Evolutionary conservation across 495 filamentous ascomycete genomes (phyloP), one percentile per base, ranked within the genome.

Genomic region (Aspergillus incahuasiensis): DNA sequence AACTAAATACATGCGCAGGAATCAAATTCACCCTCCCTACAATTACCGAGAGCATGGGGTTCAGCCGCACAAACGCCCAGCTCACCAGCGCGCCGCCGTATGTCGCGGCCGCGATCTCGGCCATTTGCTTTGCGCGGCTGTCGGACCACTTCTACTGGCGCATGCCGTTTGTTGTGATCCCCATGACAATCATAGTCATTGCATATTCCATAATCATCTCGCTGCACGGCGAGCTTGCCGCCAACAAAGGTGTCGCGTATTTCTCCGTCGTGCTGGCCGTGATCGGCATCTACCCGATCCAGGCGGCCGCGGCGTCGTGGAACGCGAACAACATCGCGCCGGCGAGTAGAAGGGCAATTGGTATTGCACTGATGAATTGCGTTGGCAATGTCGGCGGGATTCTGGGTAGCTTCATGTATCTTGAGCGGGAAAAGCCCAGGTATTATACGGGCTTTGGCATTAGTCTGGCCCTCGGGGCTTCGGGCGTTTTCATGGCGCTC

Each of bases 131-230:
- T 30, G 59, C 68, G 2, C 38, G 39, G 1, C 41, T 75, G 0
- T 68, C 70, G 3, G 74, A 77, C 18, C 58, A 59, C n/a, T 67
- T 69, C 47, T 59, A 62, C 51, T 69, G 70, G 68, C 63, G 71
- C 4, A 65, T 67, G 61, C 68, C 71, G 8, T 76, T 74, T 42
- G 61, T 73, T 0, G 58, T 64, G 3, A 56, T 52, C 22, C 16
- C 55, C 25, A 48, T 48, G 45, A 15, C 20, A 16, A 48, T 67
- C 8, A 57, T 72, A 5, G 21, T 59, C 0, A 49, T 68, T 20
- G 69, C 55, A 11, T 74, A 69, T 48, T 28, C 57, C 5, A 61
- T 68, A 16, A 58, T 68, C 18, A 51, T 65, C 41, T 56, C 52
- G 0, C 58, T 68, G 0, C 44, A 62, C 3, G 65, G 60, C 19